Conservation (phyloP, 257 asterid species). For the Capsicum rhomboideum region DNA sequence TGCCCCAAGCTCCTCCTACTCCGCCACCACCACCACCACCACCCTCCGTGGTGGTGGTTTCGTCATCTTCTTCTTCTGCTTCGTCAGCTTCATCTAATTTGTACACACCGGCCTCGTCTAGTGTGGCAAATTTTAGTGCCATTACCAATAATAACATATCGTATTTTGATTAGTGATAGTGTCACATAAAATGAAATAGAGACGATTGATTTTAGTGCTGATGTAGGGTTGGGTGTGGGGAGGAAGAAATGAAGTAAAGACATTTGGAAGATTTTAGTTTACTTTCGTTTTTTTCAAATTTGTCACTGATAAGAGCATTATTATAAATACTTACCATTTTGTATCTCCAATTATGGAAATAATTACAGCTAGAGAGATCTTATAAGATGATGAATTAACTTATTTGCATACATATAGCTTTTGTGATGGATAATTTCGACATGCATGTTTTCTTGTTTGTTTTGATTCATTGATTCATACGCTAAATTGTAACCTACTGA, state of each 20-base stretch:
- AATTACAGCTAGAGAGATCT: background rate
- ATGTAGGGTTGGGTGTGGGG: background rate
- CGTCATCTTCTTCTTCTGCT: conserved; percentile 19
- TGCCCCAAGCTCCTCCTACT: conserved; percentile 68
- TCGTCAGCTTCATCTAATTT: conserved; percentile 41
- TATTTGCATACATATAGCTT: background rate
- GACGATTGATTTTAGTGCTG: background rate
- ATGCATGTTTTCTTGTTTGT: background rate
- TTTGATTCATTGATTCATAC: too few relatives aligned
- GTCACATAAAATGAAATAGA: background rate
- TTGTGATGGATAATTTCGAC: background rate
- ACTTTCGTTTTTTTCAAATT: background rate
- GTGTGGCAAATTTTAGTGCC: conserved; percentile 38
- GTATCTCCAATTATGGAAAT: background rate
- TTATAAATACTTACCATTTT: background rate
- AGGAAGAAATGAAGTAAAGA: background rate
- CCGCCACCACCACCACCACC: conserved; percentile 43
- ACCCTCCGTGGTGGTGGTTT: conserved; percentile 18
- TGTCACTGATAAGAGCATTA: background rate
- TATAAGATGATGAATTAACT: background rate
- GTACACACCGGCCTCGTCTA: conserved; percentile 41
- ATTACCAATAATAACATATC: conserved; percentile 51
- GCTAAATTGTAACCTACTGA: too few relatives aligned
- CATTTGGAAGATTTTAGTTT: background rate
- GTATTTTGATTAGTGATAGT: conserved; percentile 33